Evolutionary conservation across 768 basidiomycete species (phyloP).

Genomic region (Daedaleopsis sinensis): DNA sequence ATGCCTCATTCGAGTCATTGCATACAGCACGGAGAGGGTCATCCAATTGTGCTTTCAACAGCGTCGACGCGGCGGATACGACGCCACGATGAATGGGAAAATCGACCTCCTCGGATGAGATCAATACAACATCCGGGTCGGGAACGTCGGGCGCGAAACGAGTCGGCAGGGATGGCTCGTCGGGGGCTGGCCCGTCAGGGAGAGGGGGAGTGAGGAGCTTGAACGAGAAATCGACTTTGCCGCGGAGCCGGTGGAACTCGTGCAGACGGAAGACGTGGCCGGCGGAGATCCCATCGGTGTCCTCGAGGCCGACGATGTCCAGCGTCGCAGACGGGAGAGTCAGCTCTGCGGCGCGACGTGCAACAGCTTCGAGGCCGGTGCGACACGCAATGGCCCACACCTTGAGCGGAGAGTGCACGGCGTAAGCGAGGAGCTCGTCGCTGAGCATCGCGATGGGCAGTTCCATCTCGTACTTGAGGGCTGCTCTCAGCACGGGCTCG

Average conservation of each 20-base stretch:
- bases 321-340: neutral
- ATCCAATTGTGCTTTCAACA: neutral
- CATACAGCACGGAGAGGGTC: neutral
- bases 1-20: neutral
- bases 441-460: neutral
- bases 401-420: neutral
- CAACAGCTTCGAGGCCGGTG: neutral
- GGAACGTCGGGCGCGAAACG: neutral
- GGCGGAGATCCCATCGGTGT: neutral
- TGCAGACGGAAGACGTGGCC: neutral
- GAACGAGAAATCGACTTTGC: neutral
- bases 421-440: neutral
- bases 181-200: neutral
- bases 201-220: neutral
- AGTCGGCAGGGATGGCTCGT: neutral
- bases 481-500: slow-evolving; percentile 20
- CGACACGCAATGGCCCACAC: slow-evolving; percentile 9
- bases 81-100: neutral
- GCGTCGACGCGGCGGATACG: neutral
- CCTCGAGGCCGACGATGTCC: neutral
- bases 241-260: neutral
- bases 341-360: neutral
- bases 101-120: neutral
- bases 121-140: neutral
- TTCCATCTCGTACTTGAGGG: slow-evolving; percentile 27